phyloP scores from a whole-genome alignment of 192 early-diverging fungal genomes.

The Entrophospora sp. region DNA sequence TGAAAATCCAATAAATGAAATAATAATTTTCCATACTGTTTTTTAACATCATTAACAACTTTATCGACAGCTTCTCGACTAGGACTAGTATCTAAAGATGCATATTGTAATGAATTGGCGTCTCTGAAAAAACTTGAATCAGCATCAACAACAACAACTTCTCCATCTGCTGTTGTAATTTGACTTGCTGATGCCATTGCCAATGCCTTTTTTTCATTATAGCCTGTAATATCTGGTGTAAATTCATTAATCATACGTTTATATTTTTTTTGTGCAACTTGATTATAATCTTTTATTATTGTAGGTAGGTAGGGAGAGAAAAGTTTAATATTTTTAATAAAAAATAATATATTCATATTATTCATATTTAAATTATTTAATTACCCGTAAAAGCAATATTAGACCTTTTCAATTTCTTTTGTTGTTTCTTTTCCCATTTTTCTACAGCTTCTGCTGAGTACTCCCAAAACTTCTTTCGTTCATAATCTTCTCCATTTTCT shows the following conservation, averaged over 20 bases:
- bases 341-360: not conserved
- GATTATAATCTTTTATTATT: conserved; percentile 58
- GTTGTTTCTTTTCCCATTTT: conserved; percentile 74
- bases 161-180: conserved; percentile 30
- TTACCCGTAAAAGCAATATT: conserved; percentile 79
- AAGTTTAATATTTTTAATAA: no score
- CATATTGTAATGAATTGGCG: conserved; percentile 61
- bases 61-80: conserved; percentile 56
- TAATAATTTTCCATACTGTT: conserved; percentile 49
- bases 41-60: conserved; percentile 60
- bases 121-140: conserved; percentile 51
- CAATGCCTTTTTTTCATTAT: conserved; percentile 57
- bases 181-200: conserved; percentile 19
- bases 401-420: conserved; percentile 49
- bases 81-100: conserved; percentile 47
- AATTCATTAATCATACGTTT: conserved; percentile 64
- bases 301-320: no score
- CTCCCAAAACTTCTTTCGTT: conserved; percentile 69
- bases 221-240: conserved; percentile 73
- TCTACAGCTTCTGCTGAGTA: conserved; percentile 85
- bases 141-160: conserved; percentile 23
- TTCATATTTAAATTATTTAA: not conserved
- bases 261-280: conserved; percentile 86
- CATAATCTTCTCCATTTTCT: conserved; percentile 72
- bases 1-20: no score